Base-by-base conservation (phyloP, 2,329 filamentous ascomycete genomes). In the Microdochium nivale region DNA sequence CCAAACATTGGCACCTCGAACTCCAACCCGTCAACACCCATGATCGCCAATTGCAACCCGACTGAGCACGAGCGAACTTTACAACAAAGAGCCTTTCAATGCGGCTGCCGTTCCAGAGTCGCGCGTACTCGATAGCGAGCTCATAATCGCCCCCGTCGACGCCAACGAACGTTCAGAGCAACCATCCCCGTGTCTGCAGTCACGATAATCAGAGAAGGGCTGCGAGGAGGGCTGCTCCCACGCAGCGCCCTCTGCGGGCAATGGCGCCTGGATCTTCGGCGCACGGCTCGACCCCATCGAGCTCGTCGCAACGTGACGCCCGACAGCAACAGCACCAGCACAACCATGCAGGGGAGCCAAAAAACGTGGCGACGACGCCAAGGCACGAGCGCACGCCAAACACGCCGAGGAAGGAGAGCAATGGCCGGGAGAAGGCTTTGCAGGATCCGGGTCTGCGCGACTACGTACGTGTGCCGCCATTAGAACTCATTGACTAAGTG, bases 381-480 rank as follows among this genome's bases (percentile, higher is more conserved):
- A 56, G 62, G 57, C 71, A 71, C 57, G 77, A 76, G 58, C 70
- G 71, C 62, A 69, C 50, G 63, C 71, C 74, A 53, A 75, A 76
- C 51, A 83, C 79, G 44, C 83, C 84, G 19, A 81, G 79, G 58
- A 80, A 87, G 24, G 81, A 81, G 59, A 74, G 63, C 51, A 62
- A 65, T 51, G 78, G 73, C 35, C 80, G 84, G 57, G 81, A 86
- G 59, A 80, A 72, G 58, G 83, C 84, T 5, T 73, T 88, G 53
- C 87, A 90, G 66, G 87, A 90, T 65, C 86, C 85, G 2, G 87
- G 86, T 23, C 69, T 91, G 64, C 89, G 87, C 71, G 87, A 91
- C 70, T 92, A 87, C 66, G 85, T 88, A 78, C 61, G 83, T 83
- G 58, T 50, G 57, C 52, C 49, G 44, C 32, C 51, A 19, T 16